A percentile compares a stretch with the other conserved stretches of the same genome.
Conservation (phyloP, 306 rosid species). For the Begonia peltatifolia region DNA sequence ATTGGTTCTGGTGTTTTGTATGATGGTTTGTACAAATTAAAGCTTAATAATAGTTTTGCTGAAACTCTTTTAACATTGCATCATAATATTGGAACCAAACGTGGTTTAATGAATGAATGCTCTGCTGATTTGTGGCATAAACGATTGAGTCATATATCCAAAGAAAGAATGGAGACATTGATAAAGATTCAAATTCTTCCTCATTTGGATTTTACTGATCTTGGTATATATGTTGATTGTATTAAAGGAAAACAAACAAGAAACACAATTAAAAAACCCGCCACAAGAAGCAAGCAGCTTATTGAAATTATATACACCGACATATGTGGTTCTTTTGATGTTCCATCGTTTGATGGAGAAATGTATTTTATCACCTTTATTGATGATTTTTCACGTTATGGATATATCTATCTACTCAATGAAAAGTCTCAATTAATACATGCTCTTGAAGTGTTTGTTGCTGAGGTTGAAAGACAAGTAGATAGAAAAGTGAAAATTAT, state of each 20-base stretch:
- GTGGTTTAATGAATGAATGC: background rate
- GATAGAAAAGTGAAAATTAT: background rate
- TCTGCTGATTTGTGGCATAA: background rate
- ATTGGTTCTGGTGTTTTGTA: background rate
- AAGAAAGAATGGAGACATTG: background rate
- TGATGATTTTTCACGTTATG: background rate
- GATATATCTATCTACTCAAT: background rate
- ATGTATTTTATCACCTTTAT: background rate
- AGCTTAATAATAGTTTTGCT: background rate
- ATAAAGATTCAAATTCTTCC: background rate
- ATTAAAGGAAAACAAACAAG: background rate
- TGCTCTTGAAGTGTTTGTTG: background rate
- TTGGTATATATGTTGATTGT: background rate
- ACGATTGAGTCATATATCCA: background rate
- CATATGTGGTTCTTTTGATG: background rate
- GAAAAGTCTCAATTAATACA: background rate
- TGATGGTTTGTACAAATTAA: background rate
- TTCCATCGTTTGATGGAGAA: background rate
- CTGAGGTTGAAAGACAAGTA: background rate
- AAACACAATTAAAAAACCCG: no score
- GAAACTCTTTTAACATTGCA: background rate
- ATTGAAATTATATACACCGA: background rate
- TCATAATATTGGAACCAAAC: slow-evolving; percentile 1
- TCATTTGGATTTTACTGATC: background rate
- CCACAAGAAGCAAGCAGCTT: background rate